Base-by-base conservation (phyloP, 1,139 yeast species). In the Meyerozyma carpophila region DNA sequence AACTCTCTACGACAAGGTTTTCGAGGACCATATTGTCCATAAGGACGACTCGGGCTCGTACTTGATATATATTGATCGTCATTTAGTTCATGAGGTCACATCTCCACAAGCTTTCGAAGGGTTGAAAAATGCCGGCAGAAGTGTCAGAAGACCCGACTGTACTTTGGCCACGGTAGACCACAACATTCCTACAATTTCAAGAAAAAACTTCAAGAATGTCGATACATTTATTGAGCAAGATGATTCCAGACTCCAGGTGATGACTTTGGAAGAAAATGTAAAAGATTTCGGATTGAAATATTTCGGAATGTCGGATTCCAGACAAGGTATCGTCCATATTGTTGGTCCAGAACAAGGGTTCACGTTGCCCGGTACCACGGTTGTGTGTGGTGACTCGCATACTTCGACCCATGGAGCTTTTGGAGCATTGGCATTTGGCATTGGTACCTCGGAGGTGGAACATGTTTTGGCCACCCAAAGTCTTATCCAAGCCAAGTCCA, bases 41-140 rank as follows among this genome's bases (percentile, higher is more conserved):
- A 73, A 79, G 60, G 96, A 90, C 57, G 93, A 87, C 43, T 82
- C 89, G 31, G 95, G 94, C 32, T 89, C 96, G 11, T 84, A 78
- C 60, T 75, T 93, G 54, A 69, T 93, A 51, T 93, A 87, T 66
- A 91, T 93, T 50, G 98, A 93, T 68, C 87, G 98, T 68, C 98
- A 93, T 65, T 75, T 93, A 56, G 96, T 93, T 45, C 98, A 93
- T 65, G 98, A 93, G 70, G 98, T 93, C 44, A 93, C 98, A 1
- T 90, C 98, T 32, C 98, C 98, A 29, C 98, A 93, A 68, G 98
- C 98, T 8, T 93, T 93, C 61, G 98, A 93, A 70, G 98, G 98
- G 37, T 78, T 93, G 57, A 78, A 76, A 53, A 85, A 81, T 58
- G 96, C 97, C 20, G 88, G 86, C 43, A 82, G 98, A 72, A 64